Evolutionary conservation across 1,284 basidiomycete species (phyloP).

Genomic region (Dichomitus squalens): DNA sequence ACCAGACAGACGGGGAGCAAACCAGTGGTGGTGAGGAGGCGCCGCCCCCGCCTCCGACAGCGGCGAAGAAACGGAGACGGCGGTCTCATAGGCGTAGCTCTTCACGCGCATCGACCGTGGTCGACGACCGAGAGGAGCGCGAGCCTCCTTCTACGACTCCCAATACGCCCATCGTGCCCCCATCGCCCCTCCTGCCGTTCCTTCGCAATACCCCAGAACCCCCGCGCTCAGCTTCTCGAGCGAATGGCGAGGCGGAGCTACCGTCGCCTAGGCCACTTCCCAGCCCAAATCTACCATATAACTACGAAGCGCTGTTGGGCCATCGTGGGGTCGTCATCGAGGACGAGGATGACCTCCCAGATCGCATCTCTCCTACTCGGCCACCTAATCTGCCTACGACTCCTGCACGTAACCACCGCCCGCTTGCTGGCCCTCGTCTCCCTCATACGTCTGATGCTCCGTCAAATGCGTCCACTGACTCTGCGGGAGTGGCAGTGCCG

Average conservation of each 20-base stretch:
- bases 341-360: slow-evolving; percentile 60
- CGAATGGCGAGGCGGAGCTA: slow-evolving; percentile 33
- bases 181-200: slow-evolving; percentile 48
- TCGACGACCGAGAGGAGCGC: slow-evolving; percentile 73
- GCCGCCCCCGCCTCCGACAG: slow-evolving; percentile 38
- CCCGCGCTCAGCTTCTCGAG: slow-evolving; percentile 23
- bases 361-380: slow-evolving; percentile 42
- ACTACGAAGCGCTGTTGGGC: slow-evolving; percentile 43
- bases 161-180: slow-evolving; percentile 61
- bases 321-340: slow-evolving; percentile 72
- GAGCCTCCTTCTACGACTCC: slow-evolving; percentile 61
- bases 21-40: slow-evolving; percentile 67
- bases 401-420: slow-evolving; percentile 31
- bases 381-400: slow-evolving; percentile 35
- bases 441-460: slow-evolving; percentile 55
- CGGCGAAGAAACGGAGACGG: slow-evolving; percentile 52
- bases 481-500: slow-evolving; percentile 46
- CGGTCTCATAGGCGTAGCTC: slow-evolving; percentile 63
- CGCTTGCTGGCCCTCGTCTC: slow-evolving; percentile 33
- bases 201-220: slow-evolving; percentile 30
- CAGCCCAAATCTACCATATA: slow-evolving; percentile 29
- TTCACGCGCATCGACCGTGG: slow-evolving; percentile 47
- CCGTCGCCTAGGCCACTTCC: slow-evolving; percentile 27
- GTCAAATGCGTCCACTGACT: slow-evolving; percentile 48
- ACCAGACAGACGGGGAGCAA: slow-evolving; percentile 60